Base-by-base conservation (phyloP, 805 yeast species). In the Saturnispora ahearnii region DNA sequence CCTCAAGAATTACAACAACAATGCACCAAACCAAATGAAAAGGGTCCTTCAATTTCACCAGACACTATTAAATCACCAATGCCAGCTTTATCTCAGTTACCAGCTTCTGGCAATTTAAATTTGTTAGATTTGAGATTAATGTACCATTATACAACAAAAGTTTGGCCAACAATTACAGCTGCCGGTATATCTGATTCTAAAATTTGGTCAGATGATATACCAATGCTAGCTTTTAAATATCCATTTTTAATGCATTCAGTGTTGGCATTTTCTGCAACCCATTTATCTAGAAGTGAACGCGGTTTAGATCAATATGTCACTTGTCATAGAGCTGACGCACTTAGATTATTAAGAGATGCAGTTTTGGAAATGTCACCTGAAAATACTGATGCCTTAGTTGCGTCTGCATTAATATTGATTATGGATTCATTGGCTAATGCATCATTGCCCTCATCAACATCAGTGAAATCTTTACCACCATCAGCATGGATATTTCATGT, bases 401-500 rank as follows among this genome's bases (percentile, higher is more conserved):
- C 97, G 0, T 82, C 95, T 46, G 96, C 96, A 0, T 73, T 90
- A 54, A 81, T 91, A 36, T 70, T 91, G 50, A 89, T 89, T 49
- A 86, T 91, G 86, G 98, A 91, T 63, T 87, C 97, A 0, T 70
- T 88, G 55, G 97, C 97, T 3, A 90, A 90, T 65, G 97, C 96
- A 0, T 78, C 82, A 2, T 69, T 77, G 44, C 95, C 79, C 42
- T 60, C 71, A 2, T 63, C 71, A 7, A 64, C 69, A 2, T 69
- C 77, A 5, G 72, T 80, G 3, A 78, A 76, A 55, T 82, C 89
- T 2, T 66, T 89, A 51, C 95, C 96, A 1, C 90, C 97, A 2
- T 82, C 93, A 3, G 96, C 97, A 0, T 91, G 98, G 98, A 82
- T 91, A 50, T 93, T 87, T 71, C 97, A 91, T 61, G 96, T 91